Percentiles rank a stretch among this genome's conserved stretches.
Conservation (phyloP, 345 rosid species). For the Eucalyptus leucophloia region DNA sequence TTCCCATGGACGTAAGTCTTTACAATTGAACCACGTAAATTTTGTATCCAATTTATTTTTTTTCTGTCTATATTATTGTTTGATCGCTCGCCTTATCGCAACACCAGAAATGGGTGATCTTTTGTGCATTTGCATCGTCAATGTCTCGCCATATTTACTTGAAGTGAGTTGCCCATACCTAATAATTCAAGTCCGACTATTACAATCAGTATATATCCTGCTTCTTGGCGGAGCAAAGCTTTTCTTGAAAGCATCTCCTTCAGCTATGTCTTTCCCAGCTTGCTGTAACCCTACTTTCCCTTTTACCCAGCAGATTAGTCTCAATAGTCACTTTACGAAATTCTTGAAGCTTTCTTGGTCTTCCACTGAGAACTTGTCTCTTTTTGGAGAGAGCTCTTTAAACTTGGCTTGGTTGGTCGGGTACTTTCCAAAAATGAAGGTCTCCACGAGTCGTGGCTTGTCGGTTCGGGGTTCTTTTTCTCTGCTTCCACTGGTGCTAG, state of each 20-base stretch:
- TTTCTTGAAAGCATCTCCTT: background rate
- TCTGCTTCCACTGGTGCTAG: background rate
- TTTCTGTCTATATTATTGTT: too few relatives aligned
- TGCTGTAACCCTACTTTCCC: background rate
- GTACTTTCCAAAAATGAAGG: background rate
- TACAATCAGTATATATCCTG: background rate
- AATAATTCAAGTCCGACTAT: background rate
- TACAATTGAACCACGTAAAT: too few relatives aligned
- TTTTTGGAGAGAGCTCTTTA: too few relatives aligned
- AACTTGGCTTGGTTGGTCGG: background rate
- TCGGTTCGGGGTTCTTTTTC: background rate
- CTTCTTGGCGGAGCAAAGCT: background rate
- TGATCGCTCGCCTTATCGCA: too few relatives aligned
- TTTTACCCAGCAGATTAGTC: background rate
- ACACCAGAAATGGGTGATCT: background rate
- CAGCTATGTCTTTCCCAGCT: background rate
- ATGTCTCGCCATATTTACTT: background rate
- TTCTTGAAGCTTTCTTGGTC: background rate
- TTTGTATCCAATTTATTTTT: too few relatives aligned
- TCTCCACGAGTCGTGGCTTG: background rate
- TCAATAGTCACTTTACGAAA: background rate
- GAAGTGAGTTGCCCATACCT: background rate
- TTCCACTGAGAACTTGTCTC: background rate
- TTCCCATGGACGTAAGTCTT: too few relatives aligned
- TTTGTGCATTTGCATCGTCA: background rate